Base-by-base conservation (phyloP, 768 basidiomycete species). In the Serpula lacrymans region DNA sequence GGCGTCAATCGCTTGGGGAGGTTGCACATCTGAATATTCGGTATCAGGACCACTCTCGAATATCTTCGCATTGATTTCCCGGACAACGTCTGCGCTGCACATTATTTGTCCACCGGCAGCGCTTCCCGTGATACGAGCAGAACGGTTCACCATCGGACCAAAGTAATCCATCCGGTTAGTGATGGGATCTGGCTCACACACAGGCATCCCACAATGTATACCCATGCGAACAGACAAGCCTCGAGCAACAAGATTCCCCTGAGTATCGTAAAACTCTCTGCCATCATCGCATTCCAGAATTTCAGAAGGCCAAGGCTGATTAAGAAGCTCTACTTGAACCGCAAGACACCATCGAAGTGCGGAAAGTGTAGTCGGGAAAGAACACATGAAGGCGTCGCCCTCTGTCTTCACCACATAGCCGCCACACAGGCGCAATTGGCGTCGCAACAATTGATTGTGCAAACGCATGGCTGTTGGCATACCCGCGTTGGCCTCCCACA, bases 371-470 rank as follows among this genome's bases (percentile, higher is more conserved):
- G 83, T 88, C 2, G 90, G 88, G 75, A 99, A 99, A 16, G 95
- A 91, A 39, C 93, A 93, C 88, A 99, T 94, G 71, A 99, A 99
- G 1, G 95, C 83, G 55, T 98, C 96, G 21, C 96, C 96, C 82
- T 99, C 96, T 9, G 96, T 99, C 67, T 99, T 99, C 55, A 98
- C 95, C 65, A 97, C 92, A 61, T 98, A 99, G 1, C 96, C 96
- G 21, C 93, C 93, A 53, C 93, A 94, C 29, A 86, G 72, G 21
- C 95, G 80, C 23, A 97, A 68, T 45, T 86, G 82, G 5, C 94
- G 77, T 16, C 96, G 82, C 33, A 98, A 73, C 17, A 97, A 71
- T 37, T 68, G 74, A 58, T 98, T 94, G 65, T 99, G 96, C 50
- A 92, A 63, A 20, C 82, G 80, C 74, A 96, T 94, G 3, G 94